Evolutionary conservation across 441 rosid species (phyloP).

Genomic region (Capsella rubella): DNA sequence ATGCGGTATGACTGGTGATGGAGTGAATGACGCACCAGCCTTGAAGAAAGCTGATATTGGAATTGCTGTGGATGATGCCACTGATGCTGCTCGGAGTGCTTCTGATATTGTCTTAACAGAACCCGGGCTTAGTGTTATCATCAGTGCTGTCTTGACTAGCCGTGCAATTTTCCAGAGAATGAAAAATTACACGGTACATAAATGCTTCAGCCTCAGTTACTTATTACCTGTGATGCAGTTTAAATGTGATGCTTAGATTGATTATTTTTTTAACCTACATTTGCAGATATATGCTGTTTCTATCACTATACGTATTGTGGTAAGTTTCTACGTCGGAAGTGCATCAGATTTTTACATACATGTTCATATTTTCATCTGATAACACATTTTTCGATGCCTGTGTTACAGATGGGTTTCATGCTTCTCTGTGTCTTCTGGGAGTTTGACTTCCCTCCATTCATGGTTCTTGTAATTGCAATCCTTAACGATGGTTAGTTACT

Average conservation of each 20-base stretch:
- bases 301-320: constrained; percentile 62
- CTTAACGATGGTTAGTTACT: constrained; percentile 58
- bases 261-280: neutral
- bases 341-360: neutral
- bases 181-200: constrained; percentile 60
- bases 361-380: constrained; percentile 2
- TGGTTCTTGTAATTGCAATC: constrained; percentile 63
- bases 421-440: constrained; percentile 54
- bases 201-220: constrained; percentile 2
- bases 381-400: neutral
- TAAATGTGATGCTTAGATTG: neutral
- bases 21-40: constrained; percentile 70
- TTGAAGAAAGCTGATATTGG: constrained; percentile 70
- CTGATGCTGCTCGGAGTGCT: constrained; percentile 64
- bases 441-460: constrained; percentile 65
- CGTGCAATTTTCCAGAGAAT: constrained; percentile 63
- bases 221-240: neutral
- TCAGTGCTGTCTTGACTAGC: constrained; percentile 58
- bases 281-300: constrained; percentile 61
- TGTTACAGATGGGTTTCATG: constrained; percentile 55
- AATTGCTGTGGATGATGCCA: constrained; percentile 65
- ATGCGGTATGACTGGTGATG: constrained; percentile 67
- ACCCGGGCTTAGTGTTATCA: constrained; percentile 65
- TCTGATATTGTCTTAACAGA: constrained; percentile 69
- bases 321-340: constrained; percentile 40